phyloP scores from a whole-genome alignment of 768 basidiomycete species.

The Psilocybe subaeruginosa region DNA sequence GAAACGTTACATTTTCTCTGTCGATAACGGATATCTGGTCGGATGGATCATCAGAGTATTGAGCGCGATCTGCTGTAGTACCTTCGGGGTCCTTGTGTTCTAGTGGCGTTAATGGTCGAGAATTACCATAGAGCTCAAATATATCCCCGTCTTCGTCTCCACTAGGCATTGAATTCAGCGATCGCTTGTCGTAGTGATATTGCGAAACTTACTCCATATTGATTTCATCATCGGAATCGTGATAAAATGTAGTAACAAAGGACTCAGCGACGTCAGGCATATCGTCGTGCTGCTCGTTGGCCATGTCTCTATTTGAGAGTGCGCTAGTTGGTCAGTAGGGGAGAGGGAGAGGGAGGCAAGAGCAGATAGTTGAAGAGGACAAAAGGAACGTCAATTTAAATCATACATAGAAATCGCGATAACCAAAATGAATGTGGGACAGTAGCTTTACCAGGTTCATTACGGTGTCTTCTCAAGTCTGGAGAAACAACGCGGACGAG shows the following conservation, averaged over 20 bases:
- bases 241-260: conserved; percentile 23
- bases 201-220: conserved; percentile 16
- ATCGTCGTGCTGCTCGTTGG: not conserved
- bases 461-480: conserved; percentile 10
- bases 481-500: not conserved
- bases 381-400: not conserved
- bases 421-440: conserved; percentile 20
- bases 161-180: conserved; percentile 12
- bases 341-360: not conserved
- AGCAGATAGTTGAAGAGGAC: not conserved
- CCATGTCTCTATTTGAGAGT: not conserved
- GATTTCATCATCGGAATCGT: conserved; percentile 15
- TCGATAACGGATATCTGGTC: not conserved
- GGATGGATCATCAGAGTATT: not conserved
- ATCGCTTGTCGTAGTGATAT: not conserved
- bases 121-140: conserved; percentile 31
- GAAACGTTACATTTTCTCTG: not conserved
- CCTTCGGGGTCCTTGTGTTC: not conserved
- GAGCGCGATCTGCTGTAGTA: not conserved
- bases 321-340: not conserved
- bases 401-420: conserved; percentile 4
- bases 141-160: conserved; percentile 31
- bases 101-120: conserved; percentile 21
- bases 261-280: conserved; percentile 16
- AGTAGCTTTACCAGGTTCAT: conserved; percentile 25